Conservation (phyloP, 495 filamentous ascomycete species). For the Pyronema omphalodes region DNA sequence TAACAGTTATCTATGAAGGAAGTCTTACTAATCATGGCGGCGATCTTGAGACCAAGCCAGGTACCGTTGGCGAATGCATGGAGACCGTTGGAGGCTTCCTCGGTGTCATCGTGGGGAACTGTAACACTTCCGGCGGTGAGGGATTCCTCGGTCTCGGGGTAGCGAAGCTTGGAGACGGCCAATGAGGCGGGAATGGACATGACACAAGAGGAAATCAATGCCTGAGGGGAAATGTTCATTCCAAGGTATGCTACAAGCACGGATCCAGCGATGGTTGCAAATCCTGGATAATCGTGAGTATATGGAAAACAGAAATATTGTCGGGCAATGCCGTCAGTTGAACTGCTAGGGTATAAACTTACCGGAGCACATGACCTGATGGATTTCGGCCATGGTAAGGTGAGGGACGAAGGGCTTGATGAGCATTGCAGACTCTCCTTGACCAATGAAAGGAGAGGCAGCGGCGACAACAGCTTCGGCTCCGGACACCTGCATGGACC, state of each 20-base stretch:
- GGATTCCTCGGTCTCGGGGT: conserved; percentile 70
- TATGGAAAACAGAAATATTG: conserved; percentile 35
- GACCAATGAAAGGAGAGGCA: conserved; percentile 86
- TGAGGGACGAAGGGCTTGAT: conserved; percentile 71
- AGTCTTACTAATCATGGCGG: conserved; percentile 46
- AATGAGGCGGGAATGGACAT: conserved; percentile 86
- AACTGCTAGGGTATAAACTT: not conserved
- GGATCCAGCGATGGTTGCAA: conserved; percentile 45
- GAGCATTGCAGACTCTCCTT: conserved; percentile 83
- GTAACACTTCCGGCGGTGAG: conserved; percentile 61
- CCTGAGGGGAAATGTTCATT: conserved; percentile 64
- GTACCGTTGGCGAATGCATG: conserved; percentile 78
- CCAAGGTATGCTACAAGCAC: conserved; percentile 66
- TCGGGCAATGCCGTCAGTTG: too few species aligned
- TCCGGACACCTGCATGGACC: conserved; percentile 73
- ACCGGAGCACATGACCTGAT: conserved; percentile 68
- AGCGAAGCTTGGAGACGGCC: conserved; percentile 71
- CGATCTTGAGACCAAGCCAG: conserved; percentile 78
- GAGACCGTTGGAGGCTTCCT: conserved; percentile 58
- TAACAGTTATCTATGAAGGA: not conserved
- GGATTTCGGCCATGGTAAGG: conserved; percentile 66
- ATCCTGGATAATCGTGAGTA: conserved; percentile 33
- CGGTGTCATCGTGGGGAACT: conserved; percentile 50
- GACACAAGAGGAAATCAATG: conserved; percentile 76
- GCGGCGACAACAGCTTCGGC: conserved; percentile 82